These are phyloP conservation scores for Elongisporangium anandrum DNA, from an alignment of 352 stramenopile genomes.

Conservation along the genomic window DNA sequence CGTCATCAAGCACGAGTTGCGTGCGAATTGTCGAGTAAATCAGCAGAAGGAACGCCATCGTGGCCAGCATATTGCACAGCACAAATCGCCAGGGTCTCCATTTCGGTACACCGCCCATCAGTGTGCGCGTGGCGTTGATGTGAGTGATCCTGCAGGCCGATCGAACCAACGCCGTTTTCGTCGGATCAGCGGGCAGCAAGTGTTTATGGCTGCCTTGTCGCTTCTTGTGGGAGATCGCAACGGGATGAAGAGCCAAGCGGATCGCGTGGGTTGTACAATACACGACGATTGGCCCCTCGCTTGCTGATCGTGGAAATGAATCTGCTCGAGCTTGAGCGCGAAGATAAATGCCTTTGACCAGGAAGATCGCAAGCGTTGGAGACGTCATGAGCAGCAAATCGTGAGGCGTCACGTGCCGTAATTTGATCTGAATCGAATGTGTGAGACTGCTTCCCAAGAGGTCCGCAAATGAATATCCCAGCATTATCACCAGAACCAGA, in stretches of 20 bases:
- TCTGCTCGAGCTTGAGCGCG: background rate
- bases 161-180: background rate
- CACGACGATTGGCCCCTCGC: background rate
- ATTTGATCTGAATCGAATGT: slow-evolving; percentile 7
- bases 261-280: background rate
- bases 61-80: background rate
- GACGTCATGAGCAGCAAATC: slow-evolving; percentile 23
- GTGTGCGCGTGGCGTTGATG: background rate
- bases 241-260: background rate
- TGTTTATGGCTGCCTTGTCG: background rate
- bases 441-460: slow-evolving; percentile 5
- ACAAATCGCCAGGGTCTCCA: background rate
- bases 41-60: background rate
- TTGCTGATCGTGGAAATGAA: background rate
- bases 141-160: background rate
- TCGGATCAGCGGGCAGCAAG: background rate
- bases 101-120: background rate
- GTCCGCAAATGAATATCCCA: slow-evolving; percentile 10
- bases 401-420: slow-evolving; percentile 9
- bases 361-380: slow-evolving; percentile 17
- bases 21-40: background rate
- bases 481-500: background rate
- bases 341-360: slow-evolving; percentile 12
- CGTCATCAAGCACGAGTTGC: background rate
- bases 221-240: background rate